Base-by-base conservation (phyloP, 495 filamentous ascomycete genomes). In the Daldinia bambusicola region DNA sequence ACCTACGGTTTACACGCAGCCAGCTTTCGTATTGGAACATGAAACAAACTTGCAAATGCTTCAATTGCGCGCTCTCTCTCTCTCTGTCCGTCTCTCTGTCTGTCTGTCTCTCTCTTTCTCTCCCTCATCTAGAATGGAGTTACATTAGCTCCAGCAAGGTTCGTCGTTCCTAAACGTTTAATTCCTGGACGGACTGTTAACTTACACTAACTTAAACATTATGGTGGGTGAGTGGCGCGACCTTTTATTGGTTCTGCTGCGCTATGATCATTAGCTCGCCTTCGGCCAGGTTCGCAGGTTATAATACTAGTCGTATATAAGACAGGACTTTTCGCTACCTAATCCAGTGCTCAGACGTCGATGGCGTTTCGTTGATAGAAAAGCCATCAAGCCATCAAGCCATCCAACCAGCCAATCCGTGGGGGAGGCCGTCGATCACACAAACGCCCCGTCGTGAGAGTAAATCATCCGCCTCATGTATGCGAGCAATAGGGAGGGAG, bases 401-500 rank as follows among this genome's bases (percentile, higher is more conserved):
- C 26, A 26, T 1, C 26, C 20, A 62, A 37, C 60, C 40, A 67
- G 38, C 63, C 38, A 67, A 38, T 53, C 53, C 51, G 69, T 67
- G 64, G 64, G 69, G 69, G 69, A 68, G 69, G 66, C 66, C 66
- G 70, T 72, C 70, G 65, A 72, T 72, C 70, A 62, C 38, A 72
- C 70, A 67, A 57, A 63, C 53, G 38, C 59, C 45, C 22, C 58
- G 30, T 66, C 36, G 52, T 36, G 20, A 34, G 34, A 50, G 26
- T 51, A 1, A 58, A 41, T 22, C 38, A 40, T 13, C 45, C 32
- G 16, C 66, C 40, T 51, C 8, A 53, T 40, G 14, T 52, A 32
- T 14, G 41, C 8, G 9, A 6, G 12, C 8, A 52, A 18, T 59
- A 58, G 30, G 40, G 38, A 4, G 7, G 9, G 6, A 48, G 43